A percentile compares a stretch with the other conserved stretches of the same genome.
Conservation (phyloP, 164 flowering plant genomes). For the Annona cherimola region DNA sequence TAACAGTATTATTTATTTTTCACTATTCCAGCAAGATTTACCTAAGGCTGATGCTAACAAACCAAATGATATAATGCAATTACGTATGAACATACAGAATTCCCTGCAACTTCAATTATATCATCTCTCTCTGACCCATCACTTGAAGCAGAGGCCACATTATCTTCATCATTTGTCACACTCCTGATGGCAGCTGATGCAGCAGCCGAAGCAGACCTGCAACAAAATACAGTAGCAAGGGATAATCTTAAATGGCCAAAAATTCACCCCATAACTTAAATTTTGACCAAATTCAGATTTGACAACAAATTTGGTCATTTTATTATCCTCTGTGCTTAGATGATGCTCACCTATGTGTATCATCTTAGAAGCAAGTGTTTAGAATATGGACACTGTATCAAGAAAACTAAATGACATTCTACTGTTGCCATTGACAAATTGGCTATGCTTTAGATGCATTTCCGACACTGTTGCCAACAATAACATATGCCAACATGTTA, state of each 20-base stretch:
- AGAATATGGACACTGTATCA: background rate
- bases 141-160: conserved; percentile 66
- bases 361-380: background rate
- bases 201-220: conserved; percentile 69
- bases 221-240: background rate
- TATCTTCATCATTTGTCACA: conserved; percentile 53
- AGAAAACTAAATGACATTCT: background rate
- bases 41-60: background rate
- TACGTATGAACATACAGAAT: conserved; percentile 51
- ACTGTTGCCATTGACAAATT: background rate
- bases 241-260: background rate
- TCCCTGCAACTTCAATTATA: conserved; percentile 45
- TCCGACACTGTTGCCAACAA: background rate
- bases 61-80: background rate
- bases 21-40: background rate
- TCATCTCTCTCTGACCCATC: conserved; percentile 47
- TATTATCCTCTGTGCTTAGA: background rate
- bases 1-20: no score
- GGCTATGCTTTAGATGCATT: background rate
- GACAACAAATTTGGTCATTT: background rate
- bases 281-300: background rate
- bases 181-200: conserved; percentile 54
- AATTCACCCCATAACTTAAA: background rate
- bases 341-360: background rate
- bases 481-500: background rate